A percentile compares a stretch with the other conserved stretches of the same genome.
These are phyloP conservation scores for Rhizopus microsporus DNA, from an alignment of 371 early-diverging fungal species.

Conservation along the genomic window DNA sequence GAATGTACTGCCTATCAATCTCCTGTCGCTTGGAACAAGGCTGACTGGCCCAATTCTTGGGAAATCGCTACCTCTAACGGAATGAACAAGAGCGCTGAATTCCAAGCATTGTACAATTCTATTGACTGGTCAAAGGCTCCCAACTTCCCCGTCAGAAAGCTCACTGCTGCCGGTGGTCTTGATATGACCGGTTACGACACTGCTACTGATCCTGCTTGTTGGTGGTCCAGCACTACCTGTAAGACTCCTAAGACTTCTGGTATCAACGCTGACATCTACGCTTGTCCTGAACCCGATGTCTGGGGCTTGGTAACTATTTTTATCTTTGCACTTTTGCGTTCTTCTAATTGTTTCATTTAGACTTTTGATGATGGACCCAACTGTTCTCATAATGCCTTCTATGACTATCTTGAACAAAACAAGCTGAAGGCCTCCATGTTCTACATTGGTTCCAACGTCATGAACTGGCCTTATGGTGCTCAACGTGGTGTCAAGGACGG, in stretches of 20 bases:
- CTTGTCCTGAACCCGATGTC: conserved; percentile 45
- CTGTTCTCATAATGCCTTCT: conserved; percentile 51
- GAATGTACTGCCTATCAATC: conserved; percentile 27
- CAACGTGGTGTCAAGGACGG: conserved; percentile 51
- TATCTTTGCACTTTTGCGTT: background rate
- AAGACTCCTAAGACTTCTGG: conserved; percentile 34
- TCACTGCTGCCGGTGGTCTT: conserved; percentile 26
- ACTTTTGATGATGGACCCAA: conserved; percentile 58
- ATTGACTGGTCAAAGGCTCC: conserved; percentile 49
- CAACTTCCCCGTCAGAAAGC: conserved; percentile 21
- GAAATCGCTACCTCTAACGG: conserved; percentile 25
- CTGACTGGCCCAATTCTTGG: conserved; percentile 33
- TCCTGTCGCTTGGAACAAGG: conserved; percentile 13
- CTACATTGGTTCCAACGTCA: conserved; percentile 55
- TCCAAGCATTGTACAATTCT: conserved; percentile 21
- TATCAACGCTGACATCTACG: conserved; percentile 37
- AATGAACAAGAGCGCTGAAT: conserved; percentile 29
- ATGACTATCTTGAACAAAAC: conserved; percentile 47
- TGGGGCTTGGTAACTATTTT: conserved; percentile 43
- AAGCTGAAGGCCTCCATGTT: conserved; percentile 58
- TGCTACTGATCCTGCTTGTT: conserved; percentile 46
- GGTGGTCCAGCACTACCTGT: conserved; percentile 53
- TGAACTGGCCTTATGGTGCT: conserved; percentile 55
- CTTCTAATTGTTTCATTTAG: conserved; percentile 19
- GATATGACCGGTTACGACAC: conserved; percentile 32